Percentiles rank a stretch among this genome's conserved stretches.
Evolutionary conservation across 1,284 basidiomycete genomes (phyloP).

Genomic region (Ganoderma lingzhi): DNA sequence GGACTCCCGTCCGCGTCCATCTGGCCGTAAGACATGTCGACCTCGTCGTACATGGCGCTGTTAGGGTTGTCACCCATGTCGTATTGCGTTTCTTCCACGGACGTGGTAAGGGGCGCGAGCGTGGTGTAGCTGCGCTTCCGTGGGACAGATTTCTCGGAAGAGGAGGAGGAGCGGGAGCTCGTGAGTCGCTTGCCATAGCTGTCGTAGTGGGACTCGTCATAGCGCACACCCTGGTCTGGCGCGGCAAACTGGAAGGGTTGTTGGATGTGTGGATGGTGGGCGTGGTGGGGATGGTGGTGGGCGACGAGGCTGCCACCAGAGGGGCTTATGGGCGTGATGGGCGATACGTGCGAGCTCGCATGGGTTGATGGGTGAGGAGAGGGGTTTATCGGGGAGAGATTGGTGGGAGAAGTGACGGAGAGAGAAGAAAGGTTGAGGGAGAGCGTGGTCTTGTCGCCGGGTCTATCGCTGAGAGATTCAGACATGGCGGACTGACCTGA

Average conservation of each 20-base stretch:
- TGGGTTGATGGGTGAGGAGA: slow-evolving; percentile 48
- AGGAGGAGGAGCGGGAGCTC: slow-evolving; percentile 47
- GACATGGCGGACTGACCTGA: slow-evolving; percentile 37
- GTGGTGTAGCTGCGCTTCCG: slow-evolving; percentile 69
- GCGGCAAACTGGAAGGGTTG: slow-evolving; percentile 53
- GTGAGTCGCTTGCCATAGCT: slow-evolving; percentile 41
- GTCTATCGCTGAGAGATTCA: slow-evolving; percentile 39
- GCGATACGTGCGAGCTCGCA: slow-evolving; percentile 52
- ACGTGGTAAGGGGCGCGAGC: slow-evolving; percentile 49
- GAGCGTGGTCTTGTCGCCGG: slow-evolving; percentile 47
- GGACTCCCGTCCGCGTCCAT: slow-evolving; percentile 55
- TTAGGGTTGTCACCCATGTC: slow-evolving; percentile 41
- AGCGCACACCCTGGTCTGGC: slow-evolving; percentile 44
- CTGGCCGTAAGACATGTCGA: slow-evolving; percentile 52
- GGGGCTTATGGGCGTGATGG: slow-evolving; percentile 67
- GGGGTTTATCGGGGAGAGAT: slow-evolving; percentile 65
- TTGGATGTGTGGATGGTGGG: slow-evolving; percentile 42
- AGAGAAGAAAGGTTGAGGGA: slow-evolving; percentile 75
- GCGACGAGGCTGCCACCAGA: slow-evolving; percentile 45
- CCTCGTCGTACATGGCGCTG: slow-evolving; percentile 53
- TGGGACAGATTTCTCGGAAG: slow-evolving; percentile 59
- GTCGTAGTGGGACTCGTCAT: slow-evolving; percentile 45
- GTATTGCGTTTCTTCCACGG: slow-evolving; percentile 46
- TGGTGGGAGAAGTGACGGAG: slow-evolving; percentile 67
- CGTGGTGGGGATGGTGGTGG: slow-evolving; percentile 41